Base-by-base conservation (phyloP, 306 rosid genomes). In the Trifolium subterraneum region DNA sequence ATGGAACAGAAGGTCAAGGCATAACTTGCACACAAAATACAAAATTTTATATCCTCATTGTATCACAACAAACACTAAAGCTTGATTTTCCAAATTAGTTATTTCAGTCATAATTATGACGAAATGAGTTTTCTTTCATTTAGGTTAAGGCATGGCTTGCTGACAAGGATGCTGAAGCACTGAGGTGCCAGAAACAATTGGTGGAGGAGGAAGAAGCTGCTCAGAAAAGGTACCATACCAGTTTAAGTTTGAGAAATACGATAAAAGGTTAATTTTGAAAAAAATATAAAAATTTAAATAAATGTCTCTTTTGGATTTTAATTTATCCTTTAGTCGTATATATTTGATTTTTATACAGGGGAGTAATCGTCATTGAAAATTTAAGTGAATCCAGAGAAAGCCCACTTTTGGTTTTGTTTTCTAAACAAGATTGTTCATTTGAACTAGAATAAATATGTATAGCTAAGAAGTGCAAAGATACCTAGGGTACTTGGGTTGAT, bases 161-260 rank as follows among this genome's bases (percentile, higher is more conserved):
- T 68, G 93, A 88, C 71, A 89, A 87, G 88, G 93, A 93, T 77
- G 90, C 91, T 7, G 98, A 90, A 88, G 88, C 96, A 66, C 71
- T 89, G 81, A 86, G 92, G 78, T 90, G 87, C 74, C 96, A 93
- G 75, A 88, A 89, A 75, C 83, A 85, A 79, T 85, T 90, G 74
- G 92, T 90, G 78, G 97, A 90, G 82, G 98, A 93, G 82, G 97
- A 90, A 80, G 93, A 90, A 84, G 92, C 90, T 75, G 92, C 92
- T 84, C 93, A 81, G 80, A 90, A 76, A 88, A 87, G 97, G 98
- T 93, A 80, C 27, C 31, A 5, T 90, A 83, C 31, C 22, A 8
- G 64, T 20, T 60, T 72, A 36, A 51, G 11, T 45, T 75, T 70
- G 74, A 71, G 33, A 63, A 68, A 73, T 51, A 51, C 14, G 25